These are phyloP conservation scores for Colletotrichum siamense DNA, from an alignment of 2,329 filamentous ascomycete species.

Conservation along the genomic window DNA sequence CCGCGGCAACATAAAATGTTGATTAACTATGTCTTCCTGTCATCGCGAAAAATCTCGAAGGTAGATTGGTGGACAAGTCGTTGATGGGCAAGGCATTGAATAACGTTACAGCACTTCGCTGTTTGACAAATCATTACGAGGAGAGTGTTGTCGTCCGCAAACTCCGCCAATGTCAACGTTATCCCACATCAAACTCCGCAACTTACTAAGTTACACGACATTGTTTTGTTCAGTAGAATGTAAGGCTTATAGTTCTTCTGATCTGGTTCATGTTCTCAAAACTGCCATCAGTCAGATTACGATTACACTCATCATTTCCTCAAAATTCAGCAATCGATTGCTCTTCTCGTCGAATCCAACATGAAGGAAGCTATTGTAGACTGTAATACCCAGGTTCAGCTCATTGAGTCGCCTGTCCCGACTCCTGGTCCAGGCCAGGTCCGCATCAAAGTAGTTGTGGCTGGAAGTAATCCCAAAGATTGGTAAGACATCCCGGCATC, in stretches of 20 bases:
- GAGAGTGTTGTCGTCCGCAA: not conserved
- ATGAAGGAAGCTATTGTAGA: not conserved
- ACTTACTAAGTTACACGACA: not conserved
- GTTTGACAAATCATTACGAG: not conserved
- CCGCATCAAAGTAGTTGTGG: not conserved
- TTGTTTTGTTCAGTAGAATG: not conserved
- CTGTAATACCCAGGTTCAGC: not conserved
- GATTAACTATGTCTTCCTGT: not conserved
- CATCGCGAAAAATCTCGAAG: not conserved
- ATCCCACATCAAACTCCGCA: not conserved
- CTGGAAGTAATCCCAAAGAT: not conserved
- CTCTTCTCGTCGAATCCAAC: not conserved
- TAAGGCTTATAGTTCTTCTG: not conserved
- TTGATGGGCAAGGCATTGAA: not conserved
- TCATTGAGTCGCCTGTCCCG: not conserved
- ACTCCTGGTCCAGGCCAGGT: not conserved
- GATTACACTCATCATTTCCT: not conserved
- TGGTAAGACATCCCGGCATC: not conserved
- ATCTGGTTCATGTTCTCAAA: not conserved
- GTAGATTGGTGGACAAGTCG: accelerated
- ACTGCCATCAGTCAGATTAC: not conserved
- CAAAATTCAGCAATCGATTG: not conserved
- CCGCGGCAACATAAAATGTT: not conserved
- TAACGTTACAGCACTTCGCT: not conserved
- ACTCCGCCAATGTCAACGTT: not conserved